phyloP scores from a whole-genome alignment of 495 filamentous ascomycete genomes.

The Aspergillus indologenus region DNA sequence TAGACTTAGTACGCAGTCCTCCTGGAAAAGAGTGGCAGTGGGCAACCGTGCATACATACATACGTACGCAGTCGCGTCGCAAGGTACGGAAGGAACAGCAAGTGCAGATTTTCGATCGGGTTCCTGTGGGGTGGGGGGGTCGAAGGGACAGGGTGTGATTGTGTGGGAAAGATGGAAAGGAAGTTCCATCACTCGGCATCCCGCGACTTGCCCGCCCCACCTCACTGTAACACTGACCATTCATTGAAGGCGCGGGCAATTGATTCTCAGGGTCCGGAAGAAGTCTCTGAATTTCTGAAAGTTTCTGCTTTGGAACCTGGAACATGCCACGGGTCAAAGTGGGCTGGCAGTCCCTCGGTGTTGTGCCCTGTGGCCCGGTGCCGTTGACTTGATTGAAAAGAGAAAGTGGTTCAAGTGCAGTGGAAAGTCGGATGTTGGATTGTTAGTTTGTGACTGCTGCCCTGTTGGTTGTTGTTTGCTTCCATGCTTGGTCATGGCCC shows the following conservation, averaged over 20 bases:
- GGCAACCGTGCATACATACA: not conserved
- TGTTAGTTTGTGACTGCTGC: no score
- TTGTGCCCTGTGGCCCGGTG: not conserved
- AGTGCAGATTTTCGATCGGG: not conserved
- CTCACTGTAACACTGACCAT: not conserved
- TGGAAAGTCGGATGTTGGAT: not conserved
- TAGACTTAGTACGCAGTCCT: no score
- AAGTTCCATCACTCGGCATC: not conserved
- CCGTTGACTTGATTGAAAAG: not conserved
- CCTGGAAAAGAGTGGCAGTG: not conserved
- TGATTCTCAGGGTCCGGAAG: not conserved
- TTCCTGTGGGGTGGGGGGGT: no score
- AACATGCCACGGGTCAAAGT: not conserved
- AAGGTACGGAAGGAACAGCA: not conserved
- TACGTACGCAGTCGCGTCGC: not conserved
- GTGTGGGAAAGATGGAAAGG: no score
- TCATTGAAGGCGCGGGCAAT: not conserved
- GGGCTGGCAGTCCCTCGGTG: not conserved
- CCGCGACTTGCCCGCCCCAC: not conserved
- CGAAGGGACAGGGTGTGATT: no score
- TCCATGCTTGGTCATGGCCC: no score
- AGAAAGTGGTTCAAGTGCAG: not conserved
- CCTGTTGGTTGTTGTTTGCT: no score
- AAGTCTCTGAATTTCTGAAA: not conserved
- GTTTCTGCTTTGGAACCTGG: not conserved